Conservation (phyloP, 306 rosid species). For the Quercus berberidifolia region DNA sequence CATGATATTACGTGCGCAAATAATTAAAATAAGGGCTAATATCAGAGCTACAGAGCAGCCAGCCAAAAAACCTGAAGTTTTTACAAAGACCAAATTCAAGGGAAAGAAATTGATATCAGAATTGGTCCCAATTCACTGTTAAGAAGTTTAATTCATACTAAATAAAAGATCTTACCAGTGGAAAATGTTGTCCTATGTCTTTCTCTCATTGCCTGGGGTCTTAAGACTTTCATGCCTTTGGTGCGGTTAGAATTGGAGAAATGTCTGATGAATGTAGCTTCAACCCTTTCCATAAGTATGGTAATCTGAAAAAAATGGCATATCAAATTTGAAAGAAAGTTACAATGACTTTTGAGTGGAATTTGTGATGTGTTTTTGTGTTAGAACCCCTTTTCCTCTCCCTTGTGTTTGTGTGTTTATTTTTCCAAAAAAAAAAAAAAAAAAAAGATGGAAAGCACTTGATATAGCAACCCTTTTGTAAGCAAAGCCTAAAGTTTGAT, state of each 20-base stretch:
- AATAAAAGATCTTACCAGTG: slow-evolving; percentile 31
- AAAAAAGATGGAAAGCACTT: no score
- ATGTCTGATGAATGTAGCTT: slow-evolving; percentile 49
- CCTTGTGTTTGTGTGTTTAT: no score
- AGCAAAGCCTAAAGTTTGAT: no score
- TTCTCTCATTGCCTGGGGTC: slow-evolving; percentile 55
- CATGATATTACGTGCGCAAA: slow-evolving; percentile 33
- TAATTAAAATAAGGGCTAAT: slow-evolving; percentile 46
- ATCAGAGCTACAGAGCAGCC: slow-evolving; percentile 61
- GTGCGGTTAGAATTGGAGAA: slow-evolving; percentile 61
- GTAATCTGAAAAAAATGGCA: slow-evolving; percentile 21
- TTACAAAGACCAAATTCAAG: not conserved
- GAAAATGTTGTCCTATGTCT: slow-evolving; percentile 64
- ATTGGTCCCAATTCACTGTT: no score
- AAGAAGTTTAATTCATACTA: no score
- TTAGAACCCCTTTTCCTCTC: no score
- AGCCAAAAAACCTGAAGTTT: slow-evolving; percentile 56
- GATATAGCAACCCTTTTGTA: no score
- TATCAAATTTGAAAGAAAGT: no score
- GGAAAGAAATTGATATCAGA: not conserved
- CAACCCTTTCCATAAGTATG: slow-evolving; percentile 46
- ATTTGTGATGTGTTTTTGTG: no score
- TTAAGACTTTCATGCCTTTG: slow-evolving; percentile 55
- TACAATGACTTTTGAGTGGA: no score
- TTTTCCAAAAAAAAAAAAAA: no score